Conservation (phyloP, 257 asterid genomes). For the Fraxinus quadrangulata region DNA sequence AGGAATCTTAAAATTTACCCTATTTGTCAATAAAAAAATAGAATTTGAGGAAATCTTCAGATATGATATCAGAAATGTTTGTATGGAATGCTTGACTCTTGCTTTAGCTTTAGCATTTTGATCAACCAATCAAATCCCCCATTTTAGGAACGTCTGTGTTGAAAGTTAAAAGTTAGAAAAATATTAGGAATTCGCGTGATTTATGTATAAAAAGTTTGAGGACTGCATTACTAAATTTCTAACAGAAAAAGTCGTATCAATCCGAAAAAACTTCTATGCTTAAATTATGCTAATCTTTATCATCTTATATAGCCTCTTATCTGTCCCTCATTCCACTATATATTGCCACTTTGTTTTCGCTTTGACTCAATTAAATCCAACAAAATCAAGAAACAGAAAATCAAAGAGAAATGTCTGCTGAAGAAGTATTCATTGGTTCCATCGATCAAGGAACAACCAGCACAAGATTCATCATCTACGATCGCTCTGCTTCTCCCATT, state of each 20-base stretch:
- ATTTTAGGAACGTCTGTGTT: too few species aligned
- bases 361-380: background rate
- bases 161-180: background rate
- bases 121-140: too few species aligned
- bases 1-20: background rate
- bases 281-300: background rate
- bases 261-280: background rate
- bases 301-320: background rate
- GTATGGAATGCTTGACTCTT: background rate
- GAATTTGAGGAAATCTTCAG: background rate
- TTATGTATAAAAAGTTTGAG: background rate
- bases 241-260: background rate
- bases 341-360: background rate
- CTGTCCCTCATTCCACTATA: background rate
- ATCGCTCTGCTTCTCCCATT: slow-evolving; percentile 53
- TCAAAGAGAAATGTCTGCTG: slow-evolving; percentile 20
- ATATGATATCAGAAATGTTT: slow-evolving; percentile 13
- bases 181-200: too few species aligned
- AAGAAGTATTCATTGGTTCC: slow-evolving; percentile 67
- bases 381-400: background rate
- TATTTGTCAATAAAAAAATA: background rate
- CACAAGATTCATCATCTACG: slow-evolving; percentile 89
- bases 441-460: slow-evolving; percentile 98
- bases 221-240: background rate
- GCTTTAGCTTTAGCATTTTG: too few species aligned